Evolutionary conservation across 2,329 filamentous ascomycete genomes (phyloP), one percentile per base, ranked within the genome.

Genomic region (Furcasterigmium sp.): DNA sequence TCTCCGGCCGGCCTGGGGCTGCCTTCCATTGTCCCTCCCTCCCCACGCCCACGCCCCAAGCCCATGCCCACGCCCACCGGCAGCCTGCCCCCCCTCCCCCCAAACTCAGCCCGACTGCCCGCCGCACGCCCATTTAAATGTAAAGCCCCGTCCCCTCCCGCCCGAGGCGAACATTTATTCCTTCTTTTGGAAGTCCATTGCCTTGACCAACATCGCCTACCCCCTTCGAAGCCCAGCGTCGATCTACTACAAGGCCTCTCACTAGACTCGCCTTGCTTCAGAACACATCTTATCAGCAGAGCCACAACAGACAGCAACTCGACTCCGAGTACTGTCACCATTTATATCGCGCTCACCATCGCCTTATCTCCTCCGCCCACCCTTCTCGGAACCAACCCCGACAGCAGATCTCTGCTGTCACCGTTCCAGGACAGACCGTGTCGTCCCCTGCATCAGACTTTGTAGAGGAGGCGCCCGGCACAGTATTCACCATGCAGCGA

Each of bases 401-500:
- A n/a, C n/a, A n/a, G n/a, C n/a, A n/a, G n/a, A n/a, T n/a, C n/a
- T n/a, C n/a, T n/a, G n/a, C n/a, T n/a, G n/a, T 35, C n/a, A 35
- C 18, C 23, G 23, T 35, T 7, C 9, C 32, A 17, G 32, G 32
- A 35, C 15, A 15, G 32, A 35, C 32, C 32, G 9, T 17, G 32
- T 35, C 15, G 32, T 35, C 32, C n/a, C 15, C 3, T 18, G 17
- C 32, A 35, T n/a, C 32, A 35, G n/a, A 15, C 15, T 10, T 17
- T 35, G n/a, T 35, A 15, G 5, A 35, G 32, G 32, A 26, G 23
- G 11, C 23, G 9, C 32, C 32, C 32, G 32, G n/a, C 35, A 37
- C 19, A 37, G 35, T 20, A 10, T 8, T 37, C 35, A 9, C 84
- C 76, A 87, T 88, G 84, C 83, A 86, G 77, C 80, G 80, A 67